phyloP scores from a whole-genome alignment of 1,284 basidiomycete species.

The Cutaneotrichosporon sp. region DNA sequence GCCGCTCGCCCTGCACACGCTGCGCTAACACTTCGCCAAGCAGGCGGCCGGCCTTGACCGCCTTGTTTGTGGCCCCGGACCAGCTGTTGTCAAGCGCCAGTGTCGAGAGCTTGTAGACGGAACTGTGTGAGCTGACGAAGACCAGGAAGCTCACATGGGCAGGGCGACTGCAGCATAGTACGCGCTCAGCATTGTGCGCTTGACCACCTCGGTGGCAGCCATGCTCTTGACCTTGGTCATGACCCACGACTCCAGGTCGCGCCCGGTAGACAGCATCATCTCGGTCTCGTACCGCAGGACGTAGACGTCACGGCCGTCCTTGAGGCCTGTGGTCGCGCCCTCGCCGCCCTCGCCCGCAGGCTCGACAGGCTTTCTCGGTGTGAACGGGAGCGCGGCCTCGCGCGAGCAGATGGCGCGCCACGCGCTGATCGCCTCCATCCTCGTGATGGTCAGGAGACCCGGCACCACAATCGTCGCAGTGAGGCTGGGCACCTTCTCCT shows the following conservation, averaged over 20 bases:
- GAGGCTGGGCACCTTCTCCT: constrained; percentile 63
- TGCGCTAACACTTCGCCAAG: constrained; percentile 60
- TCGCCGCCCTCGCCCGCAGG: background rate
- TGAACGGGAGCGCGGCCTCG: background rate
- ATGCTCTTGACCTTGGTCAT: constrained; percentile 51
- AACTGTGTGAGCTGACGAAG: constrained; percentile 46
- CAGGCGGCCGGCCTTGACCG: constrained; percentile 58
- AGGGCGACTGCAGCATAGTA: constrained; percentile 60
- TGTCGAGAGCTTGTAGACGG: constrained; percentile 48
- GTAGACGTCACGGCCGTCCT: constrained; percentile 55
- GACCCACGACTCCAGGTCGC: constrained; percentile 54
- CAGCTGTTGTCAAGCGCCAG: constrained; percentile 54
- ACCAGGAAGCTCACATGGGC: constrained; percentile 49
- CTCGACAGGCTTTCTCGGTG: background rate
- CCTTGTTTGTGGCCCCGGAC: constrained; percentile 56
- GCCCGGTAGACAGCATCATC: constrained; percentile 55
- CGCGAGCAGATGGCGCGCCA: constrained; percentile 48
- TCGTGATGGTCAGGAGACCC: constrained; percentile 55
- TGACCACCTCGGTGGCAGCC: constrained; percentile 57
- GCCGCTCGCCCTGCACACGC: constrained; percentile 60
- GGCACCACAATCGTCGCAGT: constrained; percentile 57
- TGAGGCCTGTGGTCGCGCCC: constrained; percentile 24
- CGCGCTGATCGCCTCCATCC: constrained; percentile 53
- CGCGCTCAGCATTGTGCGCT: constrained; percentile 59
- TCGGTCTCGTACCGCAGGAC: constrained; percentile 53